Evolutionary conservation across 2,329 filamentous ascomycete genomes (phyloP).

Genomic region (Claviceps humidiphila): DNA sequence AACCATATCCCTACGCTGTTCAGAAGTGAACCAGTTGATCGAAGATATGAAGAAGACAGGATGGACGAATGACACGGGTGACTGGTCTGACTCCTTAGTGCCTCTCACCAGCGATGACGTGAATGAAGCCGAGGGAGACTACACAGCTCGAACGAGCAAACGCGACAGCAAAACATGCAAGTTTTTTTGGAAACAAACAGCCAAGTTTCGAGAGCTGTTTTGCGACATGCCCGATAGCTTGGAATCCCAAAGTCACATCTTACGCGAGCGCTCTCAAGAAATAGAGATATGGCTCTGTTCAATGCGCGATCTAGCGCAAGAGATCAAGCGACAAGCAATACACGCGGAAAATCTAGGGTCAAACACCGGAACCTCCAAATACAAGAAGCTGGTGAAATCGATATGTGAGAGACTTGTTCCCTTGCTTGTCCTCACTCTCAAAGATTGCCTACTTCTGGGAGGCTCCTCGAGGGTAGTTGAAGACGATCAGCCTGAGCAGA

Average conservation of each 20-base stretch:
- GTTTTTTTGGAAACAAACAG: background rate
- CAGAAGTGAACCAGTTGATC: background rate
- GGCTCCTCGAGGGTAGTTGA: conserved; percentile 1
- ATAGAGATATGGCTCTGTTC: background rate
- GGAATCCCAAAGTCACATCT: background rate
- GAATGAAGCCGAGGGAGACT: background rate
- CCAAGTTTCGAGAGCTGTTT: background rate
- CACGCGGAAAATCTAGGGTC: background rate
- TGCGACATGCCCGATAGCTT: background rate
- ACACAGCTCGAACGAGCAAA: background rate
- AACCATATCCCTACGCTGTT: background rate
- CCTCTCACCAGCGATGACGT: background rate
- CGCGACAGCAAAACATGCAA: background rate
- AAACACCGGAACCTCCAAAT: background rate
- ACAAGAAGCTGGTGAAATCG: conserved; percentile 3
- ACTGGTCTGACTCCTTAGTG: background rate
- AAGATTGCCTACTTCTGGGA: conserved; percentile 10
- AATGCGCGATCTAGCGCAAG: background rate
- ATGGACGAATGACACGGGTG: conserved; percentile 1
- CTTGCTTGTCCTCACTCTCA: conserved; percentile 13
- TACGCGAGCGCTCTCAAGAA: background rate
- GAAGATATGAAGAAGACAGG: background rate
- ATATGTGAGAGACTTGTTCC: conserved; percentile 13
- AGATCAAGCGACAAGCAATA: background rate
- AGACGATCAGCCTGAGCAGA: background rate